Evolutionary conservation across 169 alveolate species (phyloP).

Genomic region (Plasmodium gaboni): DNA sequence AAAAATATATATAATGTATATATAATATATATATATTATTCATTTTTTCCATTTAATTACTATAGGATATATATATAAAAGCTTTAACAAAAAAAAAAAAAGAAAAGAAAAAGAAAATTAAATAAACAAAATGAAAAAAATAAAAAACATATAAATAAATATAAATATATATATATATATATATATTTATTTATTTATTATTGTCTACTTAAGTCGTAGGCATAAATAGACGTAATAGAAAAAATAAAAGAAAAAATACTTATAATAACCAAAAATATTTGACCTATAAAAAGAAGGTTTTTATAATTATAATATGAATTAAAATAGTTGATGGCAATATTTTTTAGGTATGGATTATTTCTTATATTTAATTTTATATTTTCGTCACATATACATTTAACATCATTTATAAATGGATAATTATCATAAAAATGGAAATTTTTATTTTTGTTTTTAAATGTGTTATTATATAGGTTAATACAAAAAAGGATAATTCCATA

Average conservation of each 20-base stretch:
- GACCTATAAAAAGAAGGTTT: slow-evolving; percentile 29
- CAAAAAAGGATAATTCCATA: slow-evolving; percentile 38
- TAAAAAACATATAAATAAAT: not conserved
- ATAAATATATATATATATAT: not conserved
- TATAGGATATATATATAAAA: too few species aligned
- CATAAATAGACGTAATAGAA: slow-evolving; percentile 37
- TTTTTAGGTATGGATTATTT: slow-evolving; percentile 43
- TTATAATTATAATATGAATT: slow-evolving; percentile 38
- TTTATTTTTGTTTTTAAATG: slow-evolving; percentile 17
- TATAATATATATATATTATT: too few species aligned
- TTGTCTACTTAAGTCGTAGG: slow-evolving; percentile 1
- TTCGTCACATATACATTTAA: slow-evolving; percentile 56
- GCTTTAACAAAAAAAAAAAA: not conserved
- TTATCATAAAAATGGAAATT: slow-evolving; percentile 36
- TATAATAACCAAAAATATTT: not conserved
- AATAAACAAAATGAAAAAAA: not conserved
- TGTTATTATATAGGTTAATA: not conserved
- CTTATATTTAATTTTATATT: slow-evolving; percentile 6
- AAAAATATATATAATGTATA: too few species aligned
- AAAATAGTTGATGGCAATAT: slow-evolving; percentile 18
- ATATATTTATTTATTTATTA: not conserved
- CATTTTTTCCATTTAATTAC: too few species aligned
- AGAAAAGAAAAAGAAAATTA: not conserved
- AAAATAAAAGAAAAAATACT: slow-evolving; percentile 24
- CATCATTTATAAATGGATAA: slow-evolving; percentile 42